Evolutionary conservation across 1,139 yeast species (phyloP).

Genomic region (Sugiyamaella sp.): DNA sequence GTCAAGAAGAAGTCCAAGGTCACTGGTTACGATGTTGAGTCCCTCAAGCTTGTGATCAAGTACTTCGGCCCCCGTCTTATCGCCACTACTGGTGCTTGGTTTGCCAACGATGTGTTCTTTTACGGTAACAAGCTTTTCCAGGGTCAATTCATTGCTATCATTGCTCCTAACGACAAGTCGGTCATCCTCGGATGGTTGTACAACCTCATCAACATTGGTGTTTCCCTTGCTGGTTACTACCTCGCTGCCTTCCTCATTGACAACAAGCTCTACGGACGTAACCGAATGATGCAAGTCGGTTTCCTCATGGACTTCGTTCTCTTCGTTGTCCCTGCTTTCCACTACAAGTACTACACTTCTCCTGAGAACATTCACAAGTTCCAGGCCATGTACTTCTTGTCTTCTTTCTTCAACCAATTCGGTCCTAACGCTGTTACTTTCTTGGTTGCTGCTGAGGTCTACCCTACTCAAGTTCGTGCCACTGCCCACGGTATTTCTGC

Average conservation of each 20-base stretch:
- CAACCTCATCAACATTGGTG: constrained; percentile 69
- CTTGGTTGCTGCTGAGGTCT: constrained; percentile 93
- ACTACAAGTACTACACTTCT: constrained; percentile 52
- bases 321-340: constrained; percentile 66
- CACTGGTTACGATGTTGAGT: constrained; percentile 43
- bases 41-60: constrained; percentile 40
- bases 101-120: constrained; percentile 91
- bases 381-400: constrained; percentile 64
- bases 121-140: constrained; percentile 78
- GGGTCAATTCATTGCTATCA: constrained; percentile 70
- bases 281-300: constrained; percentile 61
- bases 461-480: constrained; percentile 97
- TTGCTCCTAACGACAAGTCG: constrained; percentile 59
- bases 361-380: constrained; percentile 55
- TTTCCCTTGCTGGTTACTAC: constrained; percentile 72
- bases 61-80: constrained; percentile 87
- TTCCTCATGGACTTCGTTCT: constrained; percentile 60
- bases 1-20: constrained; percentile 40
- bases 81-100: constrained; percentile 98
- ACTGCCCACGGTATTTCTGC: constrained; percentile 98
- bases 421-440: constrained; percentile 96
- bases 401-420: constrained; percentile 69
- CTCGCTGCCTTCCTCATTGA: constrained; percentile 60
- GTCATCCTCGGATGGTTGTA: constrained; percentile 78
- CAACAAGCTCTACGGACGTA: constrained; percentile 57